A percentile compares a stretch with the other conserved stretches of the same genome.
These are phyloP conservation scores for Sisymbrium altissimum DNA, from an alignment of 345 rosid species.

Conservation along the genomic window DNA sequence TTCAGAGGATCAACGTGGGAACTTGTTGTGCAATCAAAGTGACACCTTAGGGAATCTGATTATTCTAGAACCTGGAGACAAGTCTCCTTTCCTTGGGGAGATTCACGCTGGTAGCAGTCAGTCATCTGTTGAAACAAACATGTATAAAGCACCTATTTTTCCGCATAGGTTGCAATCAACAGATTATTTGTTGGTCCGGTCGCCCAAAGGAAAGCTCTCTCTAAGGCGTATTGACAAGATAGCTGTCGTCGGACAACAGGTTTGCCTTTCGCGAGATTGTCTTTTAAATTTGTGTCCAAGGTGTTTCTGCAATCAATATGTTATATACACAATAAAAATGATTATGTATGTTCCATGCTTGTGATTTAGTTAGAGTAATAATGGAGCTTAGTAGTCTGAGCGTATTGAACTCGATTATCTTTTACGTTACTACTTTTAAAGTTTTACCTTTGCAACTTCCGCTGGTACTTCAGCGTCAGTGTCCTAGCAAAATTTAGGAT, in stretches of 20 bases:
- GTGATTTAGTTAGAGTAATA: slow-evolving; percentile 2
- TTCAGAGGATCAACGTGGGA: slow-evolving; percentile 68
- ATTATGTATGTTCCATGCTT: slow-evolving; percentile 4
- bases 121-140: slow-evolving; percentile 88
- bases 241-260: slow-evolving; percentile 95
- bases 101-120: slow-evolving; percentile 75
- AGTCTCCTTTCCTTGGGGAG: slow-evolving; percentile 96
- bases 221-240: slow-evolving; percentile 87
- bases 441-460: slow-evolving; percentile 6
- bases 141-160: slow-evolving; percentile 92
- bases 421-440: not conserved
- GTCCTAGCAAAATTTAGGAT: slow-evolving; percentile 15
- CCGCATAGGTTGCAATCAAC: slow-evolving; percentile 79
- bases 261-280: slow-evolving; percentile 33
- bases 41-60: slow-evolving; percentile 65
- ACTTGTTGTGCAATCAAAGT: slow-evolving; percentile 51
- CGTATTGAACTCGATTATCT: not conserved
- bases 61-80: slow-evolving; percentile 76
- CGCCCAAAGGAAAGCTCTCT: slow-evolving; percentile 94
- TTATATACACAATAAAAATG: not conserved
- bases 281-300: not conserved
- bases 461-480: not conserved
- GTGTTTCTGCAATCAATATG: not conserved
- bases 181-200: slow-evolving; percentile 84
- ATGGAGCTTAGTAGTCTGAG: not conserved